phyloP scores from a whole-genome alignment of 2,329 filamentous ascomycete species.

The Ophiostoma sp. region DNA sequence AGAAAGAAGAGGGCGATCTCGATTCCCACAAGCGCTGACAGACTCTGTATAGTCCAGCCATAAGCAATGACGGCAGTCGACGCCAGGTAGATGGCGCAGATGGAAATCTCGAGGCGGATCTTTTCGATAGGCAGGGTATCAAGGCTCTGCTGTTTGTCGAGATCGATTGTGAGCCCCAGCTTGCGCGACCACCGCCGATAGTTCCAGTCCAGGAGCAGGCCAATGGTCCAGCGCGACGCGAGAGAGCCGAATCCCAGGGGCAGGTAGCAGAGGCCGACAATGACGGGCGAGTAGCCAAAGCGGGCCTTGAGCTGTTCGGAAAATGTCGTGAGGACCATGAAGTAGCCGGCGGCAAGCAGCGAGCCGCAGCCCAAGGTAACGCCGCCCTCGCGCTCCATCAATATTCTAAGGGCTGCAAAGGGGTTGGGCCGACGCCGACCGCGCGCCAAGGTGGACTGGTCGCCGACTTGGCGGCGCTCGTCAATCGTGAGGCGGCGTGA shows the following conservation, averaged over 20 bases:
- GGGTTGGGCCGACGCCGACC: conserved; percentile 54
- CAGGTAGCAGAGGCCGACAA: conserved; percentile 50
- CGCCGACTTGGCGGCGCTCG: conserved; percentile 6
- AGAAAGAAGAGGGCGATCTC: conserved; percentile 44
- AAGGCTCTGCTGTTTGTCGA: conserved; percentile 47
- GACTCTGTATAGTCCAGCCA: conserved; percentile 21
- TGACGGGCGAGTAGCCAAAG: conserved; percentile 54
- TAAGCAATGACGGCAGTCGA: conserved; percentile 32
- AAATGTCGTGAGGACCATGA: conserved; percentile 43
- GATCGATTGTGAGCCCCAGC: conserved; percentile 38
- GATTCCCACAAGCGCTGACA: conserved; percentile 43
- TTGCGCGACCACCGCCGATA: conserved; percentile 52
- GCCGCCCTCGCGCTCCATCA: conserved; percentile 73
- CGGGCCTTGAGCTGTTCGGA: conserved; percentile 37
- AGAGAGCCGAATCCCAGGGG: conserved; percentile 48
- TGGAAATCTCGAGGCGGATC: conserved; percentile 45
- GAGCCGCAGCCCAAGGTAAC: conserved; percentile 42
- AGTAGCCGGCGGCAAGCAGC: conserved; percentile 47
- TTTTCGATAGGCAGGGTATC: conserved; percentile 47
- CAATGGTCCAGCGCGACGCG: conserved; percentile 41
- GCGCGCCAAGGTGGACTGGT: conserved; percentile 19
- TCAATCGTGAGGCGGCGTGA: conserved; percentile 15
- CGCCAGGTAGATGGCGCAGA: conserved; percentile 47
- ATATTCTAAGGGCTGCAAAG: conserved; percentile 72
- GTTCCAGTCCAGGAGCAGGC: conserved; percentile 60